phyloP scores from a whole-genome alignment of 352 stramenopile genomes.

The Phytophthora litchii region DNA sequence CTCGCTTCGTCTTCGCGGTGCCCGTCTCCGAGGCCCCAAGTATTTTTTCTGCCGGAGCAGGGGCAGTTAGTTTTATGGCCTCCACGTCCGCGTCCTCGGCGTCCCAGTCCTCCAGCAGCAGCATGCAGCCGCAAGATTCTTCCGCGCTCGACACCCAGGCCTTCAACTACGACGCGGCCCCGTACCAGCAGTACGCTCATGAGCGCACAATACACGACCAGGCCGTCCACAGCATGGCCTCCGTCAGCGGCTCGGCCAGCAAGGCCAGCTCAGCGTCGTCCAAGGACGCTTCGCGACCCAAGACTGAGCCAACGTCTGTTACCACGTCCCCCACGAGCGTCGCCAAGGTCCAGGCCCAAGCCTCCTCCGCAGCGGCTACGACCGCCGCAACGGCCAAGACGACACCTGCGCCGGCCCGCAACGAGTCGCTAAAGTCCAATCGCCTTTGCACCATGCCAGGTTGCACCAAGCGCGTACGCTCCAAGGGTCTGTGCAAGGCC shows the following conservation, averaged over 20 bases:
- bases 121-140: constrained; percentile 44
- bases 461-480: constrained; percentile 86
- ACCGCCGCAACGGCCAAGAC: constrained; percentile 11
- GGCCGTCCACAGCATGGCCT: constrained; percentile 31
- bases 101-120: constrained; percentile 28
- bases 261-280: constrained; percentile 2
- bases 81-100: constrained; percentile 46
- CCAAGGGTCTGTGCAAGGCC: constrained; percentile 85
- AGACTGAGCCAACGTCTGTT: constrained; percentile 22
- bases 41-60: constrained; percentile 41
- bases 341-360: constrained; percentile 17
- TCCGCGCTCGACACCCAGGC: constrained; percentile 37
- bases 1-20: constrained; percentile 28
- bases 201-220: constrained; percentile 47
- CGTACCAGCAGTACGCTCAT: constrained; percentile 61
- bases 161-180: constrained; percentile 54
- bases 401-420: constrained; percentile 28
- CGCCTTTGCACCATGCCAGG: constrained; percentile 82
- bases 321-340: constrained; percentile 34
- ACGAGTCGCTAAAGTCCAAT: constrained; percentile 79
- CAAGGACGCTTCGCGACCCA: constrained; percentile 24
- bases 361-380: background rate
- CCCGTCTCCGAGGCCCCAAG: constrained; percentile 31
- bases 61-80: constrained; percentile 70
- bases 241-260: constrained; percentile 5